phyloP scores from a whole-genome alignment of 78 protist species.

The Planoprotostelium fungivorum region DNA sequence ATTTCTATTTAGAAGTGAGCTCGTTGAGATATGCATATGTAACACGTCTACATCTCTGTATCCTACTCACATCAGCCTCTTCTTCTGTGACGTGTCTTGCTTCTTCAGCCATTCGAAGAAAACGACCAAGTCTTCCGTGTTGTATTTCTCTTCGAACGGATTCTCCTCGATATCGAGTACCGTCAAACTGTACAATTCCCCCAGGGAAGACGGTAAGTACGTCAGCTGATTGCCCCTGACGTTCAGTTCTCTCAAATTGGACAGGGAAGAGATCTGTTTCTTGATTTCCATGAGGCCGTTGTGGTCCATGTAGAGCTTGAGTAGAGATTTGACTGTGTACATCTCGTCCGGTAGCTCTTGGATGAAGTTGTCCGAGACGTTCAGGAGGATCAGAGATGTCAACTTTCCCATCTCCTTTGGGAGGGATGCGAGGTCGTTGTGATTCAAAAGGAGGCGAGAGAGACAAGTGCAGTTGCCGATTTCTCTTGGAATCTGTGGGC shows the following conservation, averaged over 20 bases:
- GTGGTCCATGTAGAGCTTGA: slow-evolving; percentile 56
- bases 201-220: slow-evolving; percentile 35
- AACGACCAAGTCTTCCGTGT: slow-evolving; percentile 13
- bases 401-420: slow-evolving; percentile 52
- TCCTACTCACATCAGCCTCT: no score
- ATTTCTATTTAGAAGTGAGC: no score
- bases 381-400: slow-evolving; percentile 8
- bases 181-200: slow-evolving; percentile 1
- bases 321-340: slow-evolving; percentile 1
- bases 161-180: slow-evolving; percentile 52
- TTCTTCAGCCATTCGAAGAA: slow-evolving; percentile 24
- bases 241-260: slow-evolving; percentile 42
- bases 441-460: slow-evolving; percentile 30
- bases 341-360: slow-evolving; percentile 22
- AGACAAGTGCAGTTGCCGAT: slow-evolving; percentile 26
- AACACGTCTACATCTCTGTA: no score
- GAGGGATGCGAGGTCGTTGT: slow-evolving; percentile 23
- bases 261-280: slow-evolving; percentile 7
- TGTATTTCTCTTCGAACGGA: slow-evolving; percentile 36
- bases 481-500: slow-evolving; percentile 25
- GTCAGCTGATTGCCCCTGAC: slow-evolving; percentile 48
- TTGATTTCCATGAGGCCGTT: slow-evolving; percentile 56
- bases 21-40: no score
- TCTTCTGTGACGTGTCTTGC: slow-evolving; percentile 37
- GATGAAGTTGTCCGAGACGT: slow-evolving; percentile 55